phyloP scores from a whole-genome alignment of 2,329 filamentous ascomycete species.

The Phyllosticta citribraziliensis region DNA sequence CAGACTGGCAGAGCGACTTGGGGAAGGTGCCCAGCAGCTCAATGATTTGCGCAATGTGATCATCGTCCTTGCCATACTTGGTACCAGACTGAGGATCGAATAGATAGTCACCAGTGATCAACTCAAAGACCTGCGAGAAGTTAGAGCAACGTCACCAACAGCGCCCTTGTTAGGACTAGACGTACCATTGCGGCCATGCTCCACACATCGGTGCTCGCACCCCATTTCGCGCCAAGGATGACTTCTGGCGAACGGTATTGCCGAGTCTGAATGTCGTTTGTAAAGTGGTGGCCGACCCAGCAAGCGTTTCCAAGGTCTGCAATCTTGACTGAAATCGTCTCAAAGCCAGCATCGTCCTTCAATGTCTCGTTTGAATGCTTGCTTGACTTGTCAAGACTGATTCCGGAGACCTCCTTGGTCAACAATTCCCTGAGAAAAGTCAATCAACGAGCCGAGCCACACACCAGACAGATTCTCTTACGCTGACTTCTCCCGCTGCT shows the following conservation, averaged over 20 bases:
- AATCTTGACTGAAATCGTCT: conserved; percentile 97
- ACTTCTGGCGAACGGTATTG: conserved; percentile 97
- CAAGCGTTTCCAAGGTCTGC: conserved; percentile 96
- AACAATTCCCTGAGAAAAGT: conserved; percentile 60
- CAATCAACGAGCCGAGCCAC: neutral
- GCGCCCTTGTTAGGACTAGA: conserved; percentile 1
- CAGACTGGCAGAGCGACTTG: conserved; percentile 79
- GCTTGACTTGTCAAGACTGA: conserved; percentile 67
- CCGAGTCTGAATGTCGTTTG: conserved; percentile 95
- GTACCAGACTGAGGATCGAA: conserved; percentile 98
- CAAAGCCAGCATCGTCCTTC: conserved; percentile 50
- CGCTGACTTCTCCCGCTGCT: conserved; percentile 87
- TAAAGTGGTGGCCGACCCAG: conserved; percentile 98
- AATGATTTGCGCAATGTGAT: conserved; percentile 98
- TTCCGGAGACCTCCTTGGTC: conserved; percentile 86
- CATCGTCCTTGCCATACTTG: conserved; percentile 98
- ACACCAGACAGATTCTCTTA: conserved; percentile 41
- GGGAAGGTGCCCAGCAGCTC: conserved; percentile 91
- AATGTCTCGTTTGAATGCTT: conserved; percentile 46
- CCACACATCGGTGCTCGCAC: conserved; percentile 98
- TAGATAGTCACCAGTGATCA: conserved; percentile 96
- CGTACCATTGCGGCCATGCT: conserved; percentile 98
- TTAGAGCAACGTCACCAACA: neutral
- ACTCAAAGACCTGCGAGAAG: conserved; percentile 70
- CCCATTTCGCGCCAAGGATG: conserved; percentile 94